Evolutionary conservation across 805 yeast species (phyloP), one percentile per base, ranked within the genome.

Genomic region (Saccharomycopsis sp.): DNA sequence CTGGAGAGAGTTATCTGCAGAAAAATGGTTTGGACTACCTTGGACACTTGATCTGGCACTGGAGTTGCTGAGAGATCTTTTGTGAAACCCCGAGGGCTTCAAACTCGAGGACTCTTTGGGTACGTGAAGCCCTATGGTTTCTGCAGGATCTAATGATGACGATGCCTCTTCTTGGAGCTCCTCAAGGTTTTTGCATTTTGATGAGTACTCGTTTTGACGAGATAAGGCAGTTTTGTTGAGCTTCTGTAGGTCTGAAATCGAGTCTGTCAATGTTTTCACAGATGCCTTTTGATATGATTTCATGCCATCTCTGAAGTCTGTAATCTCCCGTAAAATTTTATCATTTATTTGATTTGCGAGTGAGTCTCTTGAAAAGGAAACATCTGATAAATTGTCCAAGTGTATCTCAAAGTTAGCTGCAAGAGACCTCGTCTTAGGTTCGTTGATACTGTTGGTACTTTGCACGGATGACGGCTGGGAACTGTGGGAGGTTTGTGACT

Each of bases 351-450:
- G 50, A 12, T 15, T 33, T 2, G 41, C 22, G 12, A 47, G 31
- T 4, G 46, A 41, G 15, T 47, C 48, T 32, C 43, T 30, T 5
- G 43, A 34, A 22, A 18, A 47, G 13, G 43, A 23, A 5, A 47
- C 31, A 25, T 47, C 50, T 10, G 41, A 34, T 9, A 47, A 15
- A 23, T 38, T 21, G 25, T 47, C 48, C 34, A 44, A 36, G 29
- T 47, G 48, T 10, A 41, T 26, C 25, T 47, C 48, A 19, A 31
- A 47, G 29, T 45, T 45, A 2, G 46, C 41, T 3, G 38, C 25
- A 15, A 45, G 29, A 5, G 46, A 41, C 18, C 46, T 42, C 10
- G 41, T 19, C 10, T 21, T 21, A 10, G 46, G 43, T 30, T 19
- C 36, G 5, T 16, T 17, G 12, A 8, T 23, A 13, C 15, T 22